Percentiles rank a stretch among this genome's conserved stretches.
Evolutionary conservation across 2,329 filamentous ascomycete genomes (phyloP).

Genomic region (Calycina herbarum): DNA sequence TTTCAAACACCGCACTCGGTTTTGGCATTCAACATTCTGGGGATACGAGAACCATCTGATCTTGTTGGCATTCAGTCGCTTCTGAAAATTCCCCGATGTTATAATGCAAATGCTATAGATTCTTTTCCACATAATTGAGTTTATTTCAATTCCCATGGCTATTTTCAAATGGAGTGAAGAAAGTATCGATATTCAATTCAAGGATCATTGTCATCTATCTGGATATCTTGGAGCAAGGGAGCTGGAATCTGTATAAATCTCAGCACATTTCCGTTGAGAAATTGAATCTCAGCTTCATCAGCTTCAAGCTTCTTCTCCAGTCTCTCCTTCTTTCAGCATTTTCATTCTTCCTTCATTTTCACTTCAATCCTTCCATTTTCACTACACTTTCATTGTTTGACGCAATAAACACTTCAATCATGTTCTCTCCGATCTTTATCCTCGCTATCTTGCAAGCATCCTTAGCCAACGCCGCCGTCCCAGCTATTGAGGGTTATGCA

Average conservation of each 20-base stretch:
- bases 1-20: background rate
- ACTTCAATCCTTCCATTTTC: background rate
- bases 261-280: background rate
- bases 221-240: background rate
- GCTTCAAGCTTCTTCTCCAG: background rate
- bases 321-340: background rate
- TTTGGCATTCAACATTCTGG: background rate
- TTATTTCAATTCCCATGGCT: background rate
- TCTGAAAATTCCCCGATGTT: too few species aligned
- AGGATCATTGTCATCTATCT: background rate
- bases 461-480: background rate
- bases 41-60: background rate
- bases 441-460: background rate
- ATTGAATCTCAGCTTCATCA: background rate
- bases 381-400: background rate
- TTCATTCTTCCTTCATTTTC: background rate
- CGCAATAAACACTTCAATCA: background rate
- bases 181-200: background rate
- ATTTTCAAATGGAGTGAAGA: background rate
- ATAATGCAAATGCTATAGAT: too few species aligned
- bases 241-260: background rate
- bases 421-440: background rate
- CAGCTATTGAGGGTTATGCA: constrained; percentile 17
- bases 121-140: background rate
- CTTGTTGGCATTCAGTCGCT: background rate